Conservation (phyloP, 1,284 basidiomycete genomes). For the Sutorius eximius region DNA sequence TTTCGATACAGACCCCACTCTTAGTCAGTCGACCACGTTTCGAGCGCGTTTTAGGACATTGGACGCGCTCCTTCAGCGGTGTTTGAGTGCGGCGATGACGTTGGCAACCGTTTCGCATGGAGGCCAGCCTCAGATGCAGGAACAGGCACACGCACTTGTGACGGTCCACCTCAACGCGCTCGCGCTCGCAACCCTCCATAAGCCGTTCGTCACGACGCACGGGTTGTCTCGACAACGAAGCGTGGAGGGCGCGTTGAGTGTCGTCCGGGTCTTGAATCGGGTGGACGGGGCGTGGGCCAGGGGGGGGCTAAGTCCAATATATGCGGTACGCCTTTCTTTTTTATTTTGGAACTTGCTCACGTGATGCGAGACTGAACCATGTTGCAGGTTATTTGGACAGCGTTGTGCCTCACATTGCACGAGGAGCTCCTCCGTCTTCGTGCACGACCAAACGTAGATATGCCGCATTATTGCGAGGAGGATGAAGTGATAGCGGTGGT, state of each 20-base stretch:
- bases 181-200: slow-evolving; percentile 41
- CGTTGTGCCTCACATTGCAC: slow-evolving; percentile 22
- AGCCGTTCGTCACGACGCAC: slow-evolving; percentile 28
- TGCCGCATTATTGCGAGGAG: slow-evolving; percentile 7
- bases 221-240: slow-evolving; percentile 30
- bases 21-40: slow-evolving; percentile 23
- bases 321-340: slow-evolving; percentile 12
- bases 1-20: slow-evolving; percentile 24
- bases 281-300: slow-evolving; percentile 1
- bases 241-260: slow-evolving; percentile 24
- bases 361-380: not conserved
- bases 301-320: slow-evolving; percentile 17
- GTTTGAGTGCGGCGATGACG: slow-evolving; percentile 21
- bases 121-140: slow-evolving; percentile 21
- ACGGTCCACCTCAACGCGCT: slow-evolving; percentile 31
- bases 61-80: slow-evolving; percentile 37
- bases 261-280: slow-evolving; percentile 18
- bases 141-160: slow-evolving; percentile 13
- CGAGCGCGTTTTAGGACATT: slow-evolving; percentile 32
- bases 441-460: not conserved
- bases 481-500: slow-evolving; percentile 18
- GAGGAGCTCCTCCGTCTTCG: slow-evolving; percentile 22
- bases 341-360: not conserved
- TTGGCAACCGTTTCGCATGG: slow-evolving; percentile 5
- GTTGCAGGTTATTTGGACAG: slow-evolving; percentile 27